Evolutionary conservation across 805 yeast genomes (phyloP).

Genomic region (Maudiozyma saulgeensis): DNA sequence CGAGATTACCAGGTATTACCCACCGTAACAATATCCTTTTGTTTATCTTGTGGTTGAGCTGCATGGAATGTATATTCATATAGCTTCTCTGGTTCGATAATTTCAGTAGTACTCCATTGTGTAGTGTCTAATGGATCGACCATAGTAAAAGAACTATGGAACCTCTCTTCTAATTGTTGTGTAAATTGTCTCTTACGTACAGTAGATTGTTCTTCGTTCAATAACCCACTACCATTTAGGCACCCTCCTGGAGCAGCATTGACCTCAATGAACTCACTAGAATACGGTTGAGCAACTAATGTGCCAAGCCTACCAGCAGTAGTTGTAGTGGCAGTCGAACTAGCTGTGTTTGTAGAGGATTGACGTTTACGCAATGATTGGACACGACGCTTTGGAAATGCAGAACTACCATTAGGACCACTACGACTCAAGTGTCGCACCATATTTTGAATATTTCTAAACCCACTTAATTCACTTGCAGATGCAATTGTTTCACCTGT

Average conservation of each 20-base stretch:
- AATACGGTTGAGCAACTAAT: conserved; percentile 47
- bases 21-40: conserved; percentile 15
- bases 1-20: conserved; percentile 17
- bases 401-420: conserved; percentile 8
- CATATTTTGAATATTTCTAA: conserved; percentile 86
- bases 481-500: conserved; percentile 36
- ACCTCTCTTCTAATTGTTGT: conserved; percentile 10
- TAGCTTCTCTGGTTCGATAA: background rate
- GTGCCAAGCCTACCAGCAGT: background rate
- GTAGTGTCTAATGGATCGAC: conserved; percentile 9
- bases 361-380: conserved; percentile 27
- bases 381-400: conserved; percentile 10
- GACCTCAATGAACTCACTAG: conserved; percentile 77
- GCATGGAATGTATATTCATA: conserved; percentile 16
- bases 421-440: conserved; percentile 68
- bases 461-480: conserved; percentile 75
- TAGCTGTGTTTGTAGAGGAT: background rate
- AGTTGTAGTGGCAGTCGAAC: background rate
- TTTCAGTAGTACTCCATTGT: background rate
- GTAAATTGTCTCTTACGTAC: conserved; percentile 11
- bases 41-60: conserved; percentile 8
- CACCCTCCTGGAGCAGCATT: conserved; percentile 99
- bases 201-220: conserved; percentile 36
- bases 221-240: conserved; percentile 93
- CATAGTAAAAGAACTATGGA: conserved; percentile 5